Conservation (phyloP, 2,329 filamentous ascomycete genomes). For the Tolypocladium nubicola region DNA sequence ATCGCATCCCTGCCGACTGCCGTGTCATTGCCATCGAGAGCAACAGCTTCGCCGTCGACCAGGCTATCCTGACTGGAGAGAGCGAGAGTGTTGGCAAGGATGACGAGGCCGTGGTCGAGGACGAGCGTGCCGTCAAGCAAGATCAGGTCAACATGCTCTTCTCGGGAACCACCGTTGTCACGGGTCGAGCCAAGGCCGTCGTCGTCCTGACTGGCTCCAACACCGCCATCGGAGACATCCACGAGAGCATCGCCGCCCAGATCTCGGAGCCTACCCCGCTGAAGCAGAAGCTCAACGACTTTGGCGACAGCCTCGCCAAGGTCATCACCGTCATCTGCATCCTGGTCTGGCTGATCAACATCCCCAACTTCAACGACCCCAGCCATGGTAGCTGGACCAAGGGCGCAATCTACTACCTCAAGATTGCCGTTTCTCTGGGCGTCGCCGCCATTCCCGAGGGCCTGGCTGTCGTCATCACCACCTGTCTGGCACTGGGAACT, state of each 20-base stretch:
- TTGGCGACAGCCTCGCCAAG: constrained; percentile 91
- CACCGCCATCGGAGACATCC: constrained; percentile 96
- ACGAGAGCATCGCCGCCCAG: constrained; percentile 95
- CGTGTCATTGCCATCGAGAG: constrained; percentile 81
- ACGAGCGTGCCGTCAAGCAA: constrained; percentile 84
- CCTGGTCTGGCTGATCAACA: constrained; percentile 96
- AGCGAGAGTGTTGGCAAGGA: constrained; percentile 95
- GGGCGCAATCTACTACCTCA: constrained; percentile 98
- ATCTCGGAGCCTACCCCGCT: constrained; percentile 95
- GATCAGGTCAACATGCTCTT: constrained; percentile 98
- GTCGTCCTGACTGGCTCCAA: constrained; percentile 82
- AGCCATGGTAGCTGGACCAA: constrained; percentile 90
- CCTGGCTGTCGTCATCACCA: constrained; percentile 97
- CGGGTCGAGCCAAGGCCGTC: constrained; percentile 80
- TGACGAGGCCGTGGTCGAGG: constrained; percentile 51
- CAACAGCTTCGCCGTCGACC: constrained; percentile 95
- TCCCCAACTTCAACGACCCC: constrained; percentile 91
- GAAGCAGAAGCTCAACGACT: constrained; percentile 98
- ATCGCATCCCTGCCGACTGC: constrained; percentile 92
- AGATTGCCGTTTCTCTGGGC: constrained; percentile 96
- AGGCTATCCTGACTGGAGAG: constrained; percentile 94
- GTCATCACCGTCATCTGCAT: constrained; percentile 97
- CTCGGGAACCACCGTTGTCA: constrained; percentile 94
- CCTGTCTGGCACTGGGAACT: constrained; percentile 88
- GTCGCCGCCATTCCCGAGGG: constrained; percentile 97